Percentiles rank a stretch among this genome's conserved stretches.
phyloP scores from a whole-genome alignment of 805 yeast genomes.

The Candida qinlingensis region DNA sequence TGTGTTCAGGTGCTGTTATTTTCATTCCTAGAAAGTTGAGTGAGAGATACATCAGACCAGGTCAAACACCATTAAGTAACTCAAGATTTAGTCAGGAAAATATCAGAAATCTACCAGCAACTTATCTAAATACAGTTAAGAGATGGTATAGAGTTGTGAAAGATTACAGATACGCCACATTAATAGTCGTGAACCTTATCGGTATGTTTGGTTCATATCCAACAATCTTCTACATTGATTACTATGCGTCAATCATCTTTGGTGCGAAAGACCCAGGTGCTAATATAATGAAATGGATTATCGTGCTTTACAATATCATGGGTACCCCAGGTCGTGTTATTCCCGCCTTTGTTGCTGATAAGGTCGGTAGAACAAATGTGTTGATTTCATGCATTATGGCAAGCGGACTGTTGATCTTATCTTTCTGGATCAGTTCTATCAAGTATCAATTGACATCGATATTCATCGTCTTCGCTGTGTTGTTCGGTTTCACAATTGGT shows the following conservation, averaged over 20 bases:
- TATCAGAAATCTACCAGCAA: conserved; percentile 8
- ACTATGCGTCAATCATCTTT: conserved; percentile 15
- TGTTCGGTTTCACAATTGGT: conserved; percentile 19
- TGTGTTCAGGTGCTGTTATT: conserved; percentile 10
- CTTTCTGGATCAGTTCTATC: conserved; percentile 19
- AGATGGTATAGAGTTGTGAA: conserved; percentile 13
- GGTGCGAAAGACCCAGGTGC: conserved; percentile 7
- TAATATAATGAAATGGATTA: conserved; percentile 11
- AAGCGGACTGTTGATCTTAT: conserved; percentile 9
- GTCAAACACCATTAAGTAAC: conserved; percentile 14
- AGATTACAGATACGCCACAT: conserved; percentile 5
- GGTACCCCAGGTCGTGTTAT: conserved; percentile 23
- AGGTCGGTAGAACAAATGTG: conserved; percentile 18
- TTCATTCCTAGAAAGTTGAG: conserved; percentile 17
- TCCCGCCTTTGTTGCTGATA: conserved; percentile 20
- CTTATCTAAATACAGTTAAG: conserved; percentile 9
- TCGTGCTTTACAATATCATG: conserved; percentile 18
- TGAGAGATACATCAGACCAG: conserved; percentile 8
- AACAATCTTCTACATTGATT: conserved; percentile 22
- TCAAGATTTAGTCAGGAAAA: conserved; percentile 12
- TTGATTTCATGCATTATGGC: conserved; percentile 9
- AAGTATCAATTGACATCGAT: conserved; percentile 8
- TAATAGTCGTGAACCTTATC: conserved; percentile 14
- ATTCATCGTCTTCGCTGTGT: conserved; percentile 13
- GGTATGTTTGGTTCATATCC: conserved; percentile 23